Base-by-base conservation (phyloP, 768 basidiomycete species). In the Tulasnella sp. region DNA sequence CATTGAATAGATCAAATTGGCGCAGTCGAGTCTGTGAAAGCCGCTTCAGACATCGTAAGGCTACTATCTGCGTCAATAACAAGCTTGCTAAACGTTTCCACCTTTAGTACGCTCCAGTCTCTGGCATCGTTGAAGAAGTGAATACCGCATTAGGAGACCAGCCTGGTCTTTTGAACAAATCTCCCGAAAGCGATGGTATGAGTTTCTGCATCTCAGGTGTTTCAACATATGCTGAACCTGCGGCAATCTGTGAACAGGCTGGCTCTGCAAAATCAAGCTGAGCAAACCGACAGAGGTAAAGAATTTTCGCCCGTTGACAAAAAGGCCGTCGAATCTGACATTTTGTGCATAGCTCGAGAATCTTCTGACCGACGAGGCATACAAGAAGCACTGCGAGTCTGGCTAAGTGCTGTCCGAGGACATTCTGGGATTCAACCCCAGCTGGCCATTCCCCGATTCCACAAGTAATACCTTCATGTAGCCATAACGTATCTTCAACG, bases 21-120 rank as follows among this genome's bases (percentile, higher is more conserved):
- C 75, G 94, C 94, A 9, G 96, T 98, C 14, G 96, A 98, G 86
- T 97, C 96, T 82, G 96, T 98, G 80, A 98, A 98, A 85, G 96
- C 96, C 41, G 96, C 96, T 54, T 97, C 96, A 1, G 96, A 98
- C 85, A 96, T 98, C 84, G 95, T 94, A 86, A 81, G 82, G 80
- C 7, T 22, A 24, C n/a, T 48, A 24, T 85, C 89, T 87, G 37
- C 48, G 74, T 75, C 6, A 60, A 31, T 44, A 40, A 46, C 22
- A 77, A 76, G 42, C 40, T 80, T 31, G 20, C 41, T 85, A 85
- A 50, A 44, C 6, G 18, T 44, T 77, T 76, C 77, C 8, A 80
- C 14, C 80, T 20, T 50, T 81, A 96, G 95, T 99, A 94, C 86
- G 95, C 97, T 6, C 98, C 98, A 41, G 90, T 99, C 31, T 96